phyloP scores from a whole-genome alignment of 495 filamentous ascomycete genomes.

The Hypoxylon fuscum region DNA sequence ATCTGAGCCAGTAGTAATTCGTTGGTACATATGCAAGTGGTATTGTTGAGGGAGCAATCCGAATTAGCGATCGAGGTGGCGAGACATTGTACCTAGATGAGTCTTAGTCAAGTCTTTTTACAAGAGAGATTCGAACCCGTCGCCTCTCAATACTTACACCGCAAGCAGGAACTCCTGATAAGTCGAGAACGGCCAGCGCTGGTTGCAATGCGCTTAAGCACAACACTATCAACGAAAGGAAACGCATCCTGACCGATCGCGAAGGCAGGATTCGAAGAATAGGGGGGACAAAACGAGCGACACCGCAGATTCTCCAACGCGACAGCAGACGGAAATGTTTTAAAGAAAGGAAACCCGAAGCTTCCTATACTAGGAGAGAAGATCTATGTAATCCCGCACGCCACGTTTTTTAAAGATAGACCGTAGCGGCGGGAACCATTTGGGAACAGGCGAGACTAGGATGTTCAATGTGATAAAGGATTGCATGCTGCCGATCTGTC shows the following conservation, averaged over 20 bases:
- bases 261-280: constrained; percentile 11
- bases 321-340: neutral
- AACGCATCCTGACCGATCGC: constrained; percentile 24
- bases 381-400: neutral
- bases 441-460: constrained; percentile 17
- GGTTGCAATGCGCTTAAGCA: constrained; percentile 35
- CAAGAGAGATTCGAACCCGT: no score
- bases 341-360: constrained; percentile 24
- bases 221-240: constrained; percentile 31
- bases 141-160: constrained; percentile 29
- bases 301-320: constrained; percentile 19
- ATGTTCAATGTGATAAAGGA: constrained; percentile 6
- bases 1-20: constrained; percentile 34
- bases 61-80: constrained; percentile 30
- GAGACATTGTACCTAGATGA: constrained; percentile 29
- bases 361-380: constrained; percentile 6
- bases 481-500: constrained; percentile 17
- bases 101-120: constrained; percentile 12
- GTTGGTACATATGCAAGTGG: constrained; percentile 47
- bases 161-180: constrained; percentile 27
- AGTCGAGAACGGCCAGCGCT: constrained; percentile 33
- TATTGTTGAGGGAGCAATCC: constrained; percentile 41
- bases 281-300: constrained; percentile 25
- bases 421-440: constrained; percentile 7
- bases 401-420: neutral